Evolutionary conservation across 305 asterid species (phyloP).

Genomic region (Solanum aculeatissimum): DNA sequence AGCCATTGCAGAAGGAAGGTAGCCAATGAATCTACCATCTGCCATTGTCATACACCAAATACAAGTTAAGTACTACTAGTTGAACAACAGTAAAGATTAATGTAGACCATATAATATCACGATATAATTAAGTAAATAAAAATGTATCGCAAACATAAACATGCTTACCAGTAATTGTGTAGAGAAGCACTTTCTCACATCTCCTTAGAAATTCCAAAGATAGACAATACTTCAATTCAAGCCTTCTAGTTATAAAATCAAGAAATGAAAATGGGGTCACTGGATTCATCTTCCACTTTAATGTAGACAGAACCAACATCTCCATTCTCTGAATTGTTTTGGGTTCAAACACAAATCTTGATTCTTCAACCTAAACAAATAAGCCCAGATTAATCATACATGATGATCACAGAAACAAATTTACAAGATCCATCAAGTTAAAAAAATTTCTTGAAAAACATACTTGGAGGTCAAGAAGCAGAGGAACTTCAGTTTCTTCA

Average conservation of each 20-base stretch:
- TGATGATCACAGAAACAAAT: background rate
- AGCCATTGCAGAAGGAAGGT: constrained; percentile 68
- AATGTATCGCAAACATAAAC: background rate
- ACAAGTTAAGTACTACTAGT: background rate
- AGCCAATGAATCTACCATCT: constrained; percentile 53
- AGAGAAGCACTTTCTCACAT: constrained; percentile 51
- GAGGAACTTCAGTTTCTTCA: constrained; percentile 62
- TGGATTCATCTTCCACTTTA: constrained; percentile 82
- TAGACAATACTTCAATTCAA: constrained; percentile 22
- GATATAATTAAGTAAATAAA: background rate
- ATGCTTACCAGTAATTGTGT: constrained; percentile 38
- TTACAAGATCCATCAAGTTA: background rate
- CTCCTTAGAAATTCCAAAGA: constrained; percentile 37
- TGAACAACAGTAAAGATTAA: background rate
- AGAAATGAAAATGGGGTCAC: constrained; percentile 67
- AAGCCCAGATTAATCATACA: constrained; percentile 6
- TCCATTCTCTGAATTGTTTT: constrained; percentile 71
- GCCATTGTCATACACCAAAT: background rate
- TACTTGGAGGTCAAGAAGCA: constrained; percentile 67
- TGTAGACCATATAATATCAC: background rate
- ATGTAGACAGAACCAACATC: constrained; percentile 52
- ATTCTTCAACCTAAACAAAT: constrained; percentile 49
- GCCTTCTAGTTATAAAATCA: constrained; percentile 37
- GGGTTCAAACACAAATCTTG: constrained; percentile 48
- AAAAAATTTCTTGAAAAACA: background rate